A percentile compares a stretch with the other conserved stretches of the same genome.
Conservation (phyloP, 2,329 filamentous ascomycete genomes). For the Pestalotiopsis sp. region DNA sequence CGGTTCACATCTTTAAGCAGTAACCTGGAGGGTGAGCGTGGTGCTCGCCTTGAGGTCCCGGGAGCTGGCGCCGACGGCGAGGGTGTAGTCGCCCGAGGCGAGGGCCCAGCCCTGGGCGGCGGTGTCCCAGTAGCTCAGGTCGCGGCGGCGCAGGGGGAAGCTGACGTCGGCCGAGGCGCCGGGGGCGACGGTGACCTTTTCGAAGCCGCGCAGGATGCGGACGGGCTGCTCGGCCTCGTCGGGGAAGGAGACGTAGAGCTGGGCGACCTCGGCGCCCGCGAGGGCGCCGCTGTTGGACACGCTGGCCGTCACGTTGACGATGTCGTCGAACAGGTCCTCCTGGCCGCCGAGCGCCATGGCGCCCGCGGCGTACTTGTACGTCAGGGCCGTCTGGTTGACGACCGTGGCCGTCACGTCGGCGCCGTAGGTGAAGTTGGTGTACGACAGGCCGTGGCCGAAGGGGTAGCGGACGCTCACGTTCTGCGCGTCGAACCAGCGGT, state of each 20-base stretch:
- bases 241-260: constrained; percentile 60
- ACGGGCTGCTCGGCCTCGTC: constrained; percentile 38
- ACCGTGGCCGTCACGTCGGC: constrained; percentile 5
- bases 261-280: constrained; percentile 57
- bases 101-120: constrained; percentile 62
- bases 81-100: constrained; percentile 34
- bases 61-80: constrained; percentile 9
- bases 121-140: constrained; percentile 68
- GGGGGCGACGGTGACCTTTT: constrained; percentile 55
- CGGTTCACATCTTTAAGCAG: neutral
- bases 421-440: constrained; percentile 42
- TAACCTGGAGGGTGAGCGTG: neutral
- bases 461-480: constrained; percentile 54
- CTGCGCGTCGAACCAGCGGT: constrained; percentile 54
- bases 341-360: constrained; percentile 54
- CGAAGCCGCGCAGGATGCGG: constrained; percentile 64
- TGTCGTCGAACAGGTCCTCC: constrained; percentile 56
- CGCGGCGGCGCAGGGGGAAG: constrained; percentile 60
- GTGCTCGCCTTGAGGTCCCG: neutral
- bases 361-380: constrained; percentile 46
- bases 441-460: constrained; percentile 60
- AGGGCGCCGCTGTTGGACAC: constrained; percentile 56
- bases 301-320: constrained; percentile 50
- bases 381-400: constrained; percentile 33
- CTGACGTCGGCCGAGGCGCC: constrained; percentile 50